Percentiles rank a stretch among this genome's conserved stretches.
Conservation (phyloP, 192 early-diverging fungal species). For the Coemansia sp. region DNA sequence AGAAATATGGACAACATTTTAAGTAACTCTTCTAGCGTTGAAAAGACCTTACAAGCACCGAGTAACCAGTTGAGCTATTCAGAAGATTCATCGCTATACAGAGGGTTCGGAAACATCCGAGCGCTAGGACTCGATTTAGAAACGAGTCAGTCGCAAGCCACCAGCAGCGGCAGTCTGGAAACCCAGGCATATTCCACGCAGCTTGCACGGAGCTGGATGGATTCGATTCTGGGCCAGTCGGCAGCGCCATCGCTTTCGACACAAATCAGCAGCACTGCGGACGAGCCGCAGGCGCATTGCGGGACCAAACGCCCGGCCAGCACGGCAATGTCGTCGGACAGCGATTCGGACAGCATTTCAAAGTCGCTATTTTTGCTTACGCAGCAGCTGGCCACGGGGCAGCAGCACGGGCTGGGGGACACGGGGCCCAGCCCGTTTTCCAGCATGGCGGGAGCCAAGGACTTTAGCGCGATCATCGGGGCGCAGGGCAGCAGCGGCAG, state of each 20-base stretch:
- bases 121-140: conserved; percentile 8
- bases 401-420: neutral
- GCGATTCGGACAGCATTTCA: conserved; percentile 43
- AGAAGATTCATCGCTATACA: conserved; percentile 5
- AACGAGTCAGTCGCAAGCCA: neutral
- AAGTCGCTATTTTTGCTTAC: conserved; percentile 34
- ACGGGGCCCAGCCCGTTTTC: neutral
- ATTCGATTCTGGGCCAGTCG: conserved; percentile 26
- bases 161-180: neutral
- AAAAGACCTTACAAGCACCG: no score
- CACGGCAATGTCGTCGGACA: conserved; percentile 12
- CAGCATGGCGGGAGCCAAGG: neutral
- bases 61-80: no score
- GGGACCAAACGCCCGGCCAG: neutral
- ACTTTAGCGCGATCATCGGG: neutral
- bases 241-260: conserved; percentile 1
- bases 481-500: neutral
- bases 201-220: conserved; percentile 29
- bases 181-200: neutral
- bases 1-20: no score
- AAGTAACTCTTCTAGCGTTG: no score
- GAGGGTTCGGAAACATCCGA: neutral
- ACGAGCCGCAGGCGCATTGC: neutral
- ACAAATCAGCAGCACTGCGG: neutral
- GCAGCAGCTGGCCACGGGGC: conserved; percentile 25